These are phyloP conservation scores for Kwoniella heveanensis DNA, from an alignment of 768 basidiomycete genomes.

Conservation along the genomic window DNA sequence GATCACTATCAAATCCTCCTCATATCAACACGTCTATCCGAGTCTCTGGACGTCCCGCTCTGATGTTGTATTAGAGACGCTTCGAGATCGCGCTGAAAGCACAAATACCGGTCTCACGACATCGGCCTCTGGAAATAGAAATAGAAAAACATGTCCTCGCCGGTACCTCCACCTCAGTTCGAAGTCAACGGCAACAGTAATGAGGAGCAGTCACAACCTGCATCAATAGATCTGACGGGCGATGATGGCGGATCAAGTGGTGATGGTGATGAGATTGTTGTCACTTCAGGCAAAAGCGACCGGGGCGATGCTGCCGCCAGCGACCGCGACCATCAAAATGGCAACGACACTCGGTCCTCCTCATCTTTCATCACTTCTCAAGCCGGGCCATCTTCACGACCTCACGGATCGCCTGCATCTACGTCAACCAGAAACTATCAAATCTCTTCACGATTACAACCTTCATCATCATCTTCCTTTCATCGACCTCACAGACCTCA, in stretches of 20 bases:
- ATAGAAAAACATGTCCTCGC: neutral
- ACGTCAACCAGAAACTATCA: neutral
- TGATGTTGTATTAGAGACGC: neutral
- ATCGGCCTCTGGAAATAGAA: neutral
- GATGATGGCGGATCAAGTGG: conserved; percentile 9
- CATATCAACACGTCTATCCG: neutral
- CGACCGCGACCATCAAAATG: neutral
- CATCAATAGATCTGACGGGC: conserved; percentile 26
- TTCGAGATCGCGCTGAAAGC: neutral
- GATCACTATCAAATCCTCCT: neutral
- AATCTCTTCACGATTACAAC: conserved; percentile 8
- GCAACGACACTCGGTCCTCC: conserved; percentile 1
- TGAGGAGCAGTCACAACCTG: neutral
- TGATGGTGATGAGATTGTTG: neutral
- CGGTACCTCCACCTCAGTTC: conserved; percentile 8
- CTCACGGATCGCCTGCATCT: conserved; percentile 10
- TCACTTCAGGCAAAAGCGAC: neutral
- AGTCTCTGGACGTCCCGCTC: too few species aligned
- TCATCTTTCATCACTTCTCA: neutral
- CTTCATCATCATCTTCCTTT: neutral
- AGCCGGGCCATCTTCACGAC: neutral
- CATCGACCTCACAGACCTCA: neutral
- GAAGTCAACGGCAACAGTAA: neutral
- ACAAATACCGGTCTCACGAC: conserved; percentile 1
- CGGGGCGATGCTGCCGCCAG: conserved; percentile 6